These are phyloP conservation scores for Vanrija pseudolonga DNA, from an alignment of 1,284 basidiomycete species.

Conservation along the genomic window DNA sequence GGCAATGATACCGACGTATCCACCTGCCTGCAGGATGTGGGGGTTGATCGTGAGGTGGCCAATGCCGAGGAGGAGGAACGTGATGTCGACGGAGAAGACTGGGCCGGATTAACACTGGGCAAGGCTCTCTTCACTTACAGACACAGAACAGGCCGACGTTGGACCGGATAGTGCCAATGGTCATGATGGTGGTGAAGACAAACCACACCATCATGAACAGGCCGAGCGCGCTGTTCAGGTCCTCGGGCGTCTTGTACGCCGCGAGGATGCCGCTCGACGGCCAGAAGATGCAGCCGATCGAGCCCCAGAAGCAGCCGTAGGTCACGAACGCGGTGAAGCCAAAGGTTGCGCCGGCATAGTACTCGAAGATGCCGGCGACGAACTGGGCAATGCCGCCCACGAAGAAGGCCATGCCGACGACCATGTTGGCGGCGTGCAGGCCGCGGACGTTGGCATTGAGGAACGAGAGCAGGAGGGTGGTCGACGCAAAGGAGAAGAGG, in stretches of 20 bases:
- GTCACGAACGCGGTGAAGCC: slow-evolving; percentile 27
- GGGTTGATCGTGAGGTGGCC: slow-evolving; percentile 16
- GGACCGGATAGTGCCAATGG: slow-evolving; percentile 59
- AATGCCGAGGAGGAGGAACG: slow-evolving; percentile 41
- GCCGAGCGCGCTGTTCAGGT: slow-evolving; percentile 42
- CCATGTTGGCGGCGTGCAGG: slow-evolving; percentile 32
- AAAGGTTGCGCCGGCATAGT: slow-evolving; percentile 60
- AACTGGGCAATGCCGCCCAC: slow-evolving; percentile 69
- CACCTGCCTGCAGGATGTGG: slow-evolving; percentile 56
- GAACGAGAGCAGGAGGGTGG: background rate
- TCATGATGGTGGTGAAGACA: slow-evolving; percentile 13
- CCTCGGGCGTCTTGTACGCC: background rate
- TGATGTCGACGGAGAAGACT: slow-evolving; percentile 61
- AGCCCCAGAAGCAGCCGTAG: background rate
- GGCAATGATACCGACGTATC: slow-evolving; percentile 53
- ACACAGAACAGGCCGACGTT: slow-evolving; percentile 61
- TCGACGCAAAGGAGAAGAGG: background rate
- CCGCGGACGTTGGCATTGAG: background rate
- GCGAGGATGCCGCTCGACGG: background rate
- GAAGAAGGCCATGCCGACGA: slow-evolving; percentile 68
- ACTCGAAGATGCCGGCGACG: slow-evolving; percentile 52
- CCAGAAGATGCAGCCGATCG: background rate
- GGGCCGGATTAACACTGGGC: no score
- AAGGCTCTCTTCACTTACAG: slow-evolving; percentile 27
- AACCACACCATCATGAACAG: slow-evolving; percentile 33